Base-by-base conservation (phyloP, 2,329 filamentous ascomycete genomes). In the Lecanicillium sp. region DNA sequence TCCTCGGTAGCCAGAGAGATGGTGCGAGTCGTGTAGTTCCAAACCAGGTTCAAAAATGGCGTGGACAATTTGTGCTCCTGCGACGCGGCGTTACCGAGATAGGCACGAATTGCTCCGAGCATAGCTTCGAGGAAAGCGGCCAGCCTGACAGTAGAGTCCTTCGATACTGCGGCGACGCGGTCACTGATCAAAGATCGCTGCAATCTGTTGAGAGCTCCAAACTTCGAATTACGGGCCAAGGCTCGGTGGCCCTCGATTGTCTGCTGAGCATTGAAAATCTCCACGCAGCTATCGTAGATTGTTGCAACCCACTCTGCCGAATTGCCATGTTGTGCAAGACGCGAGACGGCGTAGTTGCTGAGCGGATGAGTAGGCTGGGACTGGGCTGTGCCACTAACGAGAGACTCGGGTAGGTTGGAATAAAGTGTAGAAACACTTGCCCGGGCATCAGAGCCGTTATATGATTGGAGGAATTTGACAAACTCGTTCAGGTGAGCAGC, bases 101-200 rank as follows among this genome's bases (percentile, higher is more conserved):
- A 79, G 4, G 60, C 54, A 35, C 69, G 67, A 11, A 78, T 56
- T 2, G 62, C 58, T 17, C 61, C 58, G 10, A 80, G 56, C 2
- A 70, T 63, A 1, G 65, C 67, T 2, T 60, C 56, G 4, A 84
- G 61, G 52, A 84, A 84, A 2, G 62, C 62, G 1, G 69, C 70
- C 6, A 79, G 67, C 46, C 70, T 69, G 5, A 74, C 72, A 2
- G 81, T 85, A 1, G 80, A 78, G 54, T 85, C 81, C 52, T 78
- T 81, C 0, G 75, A 71, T 4, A 82, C 74, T 7, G 72, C 71
- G 11, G 77, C 71, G 15, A 82, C 73, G 14, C 73, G 71, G 40
- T 71, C 70, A 19, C 73, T 73, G 5, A 81, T 67, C 30, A 73
- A 67, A 2, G 81, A 83, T 50, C 81, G 70, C 59, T 85, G 79